These are phyloP conservation scores for Petunia hybrid DNA, from an alignment of 305 asterid species.

Conservation along the genomic window DNA sequence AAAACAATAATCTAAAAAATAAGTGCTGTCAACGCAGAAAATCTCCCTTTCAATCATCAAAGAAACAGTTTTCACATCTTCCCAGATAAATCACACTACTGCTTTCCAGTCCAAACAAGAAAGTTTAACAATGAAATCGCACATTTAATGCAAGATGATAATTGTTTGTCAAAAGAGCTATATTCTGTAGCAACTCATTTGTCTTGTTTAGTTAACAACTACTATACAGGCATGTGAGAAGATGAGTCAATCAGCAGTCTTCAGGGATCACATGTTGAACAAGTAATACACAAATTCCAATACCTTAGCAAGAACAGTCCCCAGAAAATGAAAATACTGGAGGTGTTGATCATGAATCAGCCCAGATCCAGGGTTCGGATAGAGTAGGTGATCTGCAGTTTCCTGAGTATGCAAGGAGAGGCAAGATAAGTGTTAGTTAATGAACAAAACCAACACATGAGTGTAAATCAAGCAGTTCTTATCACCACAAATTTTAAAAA, in stretches of 20 bases:
- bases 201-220: conserved; percentile 2
- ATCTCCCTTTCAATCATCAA: background rate
- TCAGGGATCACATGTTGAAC: conserved; percentile 25
- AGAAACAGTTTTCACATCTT: background rate
- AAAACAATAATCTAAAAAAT: background rate
- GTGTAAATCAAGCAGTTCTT: background rate
- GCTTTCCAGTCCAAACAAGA: conserved; percentile 11
- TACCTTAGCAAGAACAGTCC: conserved; percentile 98
- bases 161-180: conserved; percentile 1
- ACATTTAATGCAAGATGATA: conserved; percentile 14
- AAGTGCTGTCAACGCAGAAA: conserved; percentile 12
- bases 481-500: conserved; percentile 1
- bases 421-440: conserved; percentile 23
- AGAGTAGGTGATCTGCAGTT: conserved; percentile 91
- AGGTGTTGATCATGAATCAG: conserved; percentile 89
- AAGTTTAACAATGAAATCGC: conserved; percentile 21
- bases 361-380: conserved; percentile 99
- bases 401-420: conserved; percentile 61
- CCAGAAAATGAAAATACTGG: conserved; percentile 92
- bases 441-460: conserved; percentile 11
- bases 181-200: background rate
- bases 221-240: conserved; percentile 22
- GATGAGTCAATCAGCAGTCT: conserved; percentile 21
- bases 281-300: conserved; percentile 28
- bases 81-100: conserved; percentile 21